A percentile compares a stretch with the other conserved stretches of the same genome.
Conservation (phyloP, 768 basidiomycete genomes). For the Chalciporus pseudorubinellus region DNA sequence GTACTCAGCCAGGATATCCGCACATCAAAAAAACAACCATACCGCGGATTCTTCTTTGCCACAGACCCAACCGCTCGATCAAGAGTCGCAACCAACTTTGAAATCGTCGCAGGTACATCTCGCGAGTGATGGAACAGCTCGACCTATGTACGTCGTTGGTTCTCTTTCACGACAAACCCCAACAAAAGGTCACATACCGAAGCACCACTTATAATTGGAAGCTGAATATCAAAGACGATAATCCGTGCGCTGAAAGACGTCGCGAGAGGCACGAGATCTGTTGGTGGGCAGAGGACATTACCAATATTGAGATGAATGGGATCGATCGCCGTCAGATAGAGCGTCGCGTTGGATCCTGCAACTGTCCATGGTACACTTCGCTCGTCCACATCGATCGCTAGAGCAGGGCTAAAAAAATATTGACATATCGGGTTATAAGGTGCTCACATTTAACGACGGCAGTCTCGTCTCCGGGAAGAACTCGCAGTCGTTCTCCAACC, state of each 20-base stretch:
- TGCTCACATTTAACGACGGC: constrained; percentile 68
- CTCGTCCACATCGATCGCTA: constrained; percentile 86
- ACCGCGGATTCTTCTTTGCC: constrained; percentile 81
- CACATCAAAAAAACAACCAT: neutral
- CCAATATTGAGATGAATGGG: constrained; percentile 84
- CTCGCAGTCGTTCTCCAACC: constrained; percentile 83
- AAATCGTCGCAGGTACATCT: constrained; percentile 87
- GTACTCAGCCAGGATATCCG: constrained; percentile 5
- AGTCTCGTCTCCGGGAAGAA: constrained; percentile 90
- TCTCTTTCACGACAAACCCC: neutral
- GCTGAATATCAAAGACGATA: constrained; percentile 88
- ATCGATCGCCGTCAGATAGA: constrained; percentile 83
- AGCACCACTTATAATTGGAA: constrained; percentile 85
- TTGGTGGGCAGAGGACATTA: constrained; percentile 79
- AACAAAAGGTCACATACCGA: constrained; percentile 49
- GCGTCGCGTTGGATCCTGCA: constrained; percentile 85
- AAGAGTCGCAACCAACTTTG: constrained; percentile 72
- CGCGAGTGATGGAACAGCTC: constrained; percentile 94
- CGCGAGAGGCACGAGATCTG: constrained; percentile 71
- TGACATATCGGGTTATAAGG: neutral
- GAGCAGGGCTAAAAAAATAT: neutral
- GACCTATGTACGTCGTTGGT: constrained; percentile 44
- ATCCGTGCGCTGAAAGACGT: constrained; percentile 81
- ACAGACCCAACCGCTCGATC: constrained; percentile 77
- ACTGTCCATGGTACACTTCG: constrained; percentile 80